Base-by-base conservation (phyloP, 805 yeast species). In the Clavispora vitiphila region DNA sequence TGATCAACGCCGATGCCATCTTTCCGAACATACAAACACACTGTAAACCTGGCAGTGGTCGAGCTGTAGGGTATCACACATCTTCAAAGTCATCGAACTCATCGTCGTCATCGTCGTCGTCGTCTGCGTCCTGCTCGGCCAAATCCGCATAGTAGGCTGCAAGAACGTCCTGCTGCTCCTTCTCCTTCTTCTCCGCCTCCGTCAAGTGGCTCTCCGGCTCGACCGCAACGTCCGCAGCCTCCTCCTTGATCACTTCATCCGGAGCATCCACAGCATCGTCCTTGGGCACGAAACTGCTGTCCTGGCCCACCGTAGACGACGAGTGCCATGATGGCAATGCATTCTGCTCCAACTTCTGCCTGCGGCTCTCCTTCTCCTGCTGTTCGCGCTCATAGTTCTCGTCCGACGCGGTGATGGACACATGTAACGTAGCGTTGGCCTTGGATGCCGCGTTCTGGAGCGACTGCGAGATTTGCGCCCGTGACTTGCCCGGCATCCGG, bases 311-410 rank as follows among this genome's bases (percentile, higher is more conserved):
- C 0, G 99, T 90, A 57, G 91, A 80, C 52, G 83, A 83, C 49
- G 84, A 80, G 60, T 93, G 96, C 99, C 99, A 93, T 22, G 93
- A 83, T 7, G 99, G 99, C 51, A 93, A 72, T 4, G 96, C 96
- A 60, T 93, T 93, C 62, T 91, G 96, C 57, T 85, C 83, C 61
- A 90, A 72, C 50, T 78, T 74, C 61, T 76, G 82, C 62, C 77
- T 80, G 74, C 76, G 81, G 69, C 71, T 80, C 60, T 85, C 83
- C 57, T 77, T 69, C 52, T 80, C 81, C 57, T 71, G 75, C 53
- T 75, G 74, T 62, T 82, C 89, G 51, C 79, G 76, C 57, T 76
- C 81, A 50, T 76, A 73, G 46, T 80, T 79, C 55, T 86, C 95
- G 62, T 87, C 96, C 53, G 81, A 85, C 14, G 91, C 93, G 4